phyloP scores from a whole-genome alignment of 1,139 yeast genomes.

The Geotrichum armillariae region DNA sequence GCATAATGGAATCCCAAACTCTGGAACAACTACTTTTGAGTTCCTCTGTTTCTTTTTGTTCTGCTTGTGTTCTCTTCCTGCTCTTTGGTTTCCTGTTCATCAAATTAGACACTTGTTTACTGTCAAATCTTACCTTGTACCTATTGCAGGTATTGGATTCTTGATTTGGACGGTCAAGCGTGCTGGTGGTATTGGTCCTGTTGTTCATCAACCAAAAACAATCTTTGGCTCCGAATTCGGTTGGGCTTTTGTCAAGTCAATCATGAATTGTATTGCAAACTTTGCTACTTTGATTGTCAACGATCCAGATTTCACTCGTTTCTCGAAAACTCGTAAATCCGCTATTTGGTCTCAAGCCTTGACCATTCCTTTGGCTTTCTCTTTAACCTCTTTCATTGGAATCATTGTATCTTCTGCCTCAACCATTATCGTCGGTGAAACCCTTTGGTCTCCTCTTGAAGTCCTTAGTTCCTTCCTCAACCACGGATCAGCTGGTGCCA shows the following conservation, averaged over 20 bases:
- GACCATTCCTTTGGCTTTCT: slow-evolving; percentile 74
- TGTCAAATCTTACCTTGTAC: slow-evolving; percentile 71
- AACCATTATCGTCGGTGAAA: slow-evolving; percentile 61
- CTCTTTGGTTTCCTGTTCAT: slow-evolving; percentile 80
- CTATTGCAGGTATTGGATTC: slow-evolving; percentile 78
- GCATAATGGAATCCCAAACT: slow-evolving; percentile 48
- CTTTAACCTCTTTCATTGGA: slow-evolving; percentile 82
- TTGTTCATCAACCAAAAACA: slow-evolving; percentile 52
- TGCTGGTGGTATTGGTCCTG: slow-evolving; percentile 73
- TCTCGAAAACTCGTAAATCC: slow-evolving; percentile 57
- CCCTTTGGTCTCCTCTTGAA: slow-evolving; percentile 86
- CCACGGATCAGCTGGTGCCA: slow-evolving; percentile 61
- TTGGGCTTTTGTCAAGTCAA: slow-evolving; percentile 81
- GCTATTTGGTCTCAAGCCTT: slow-evolving; percentile 56
- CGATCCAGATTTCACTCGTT: slow-evolving; percentile 88
- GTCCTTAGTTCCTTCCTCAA: slow-evolving; percentile 67
- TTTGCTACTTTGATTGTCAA: slow-evolving; percentile 85
- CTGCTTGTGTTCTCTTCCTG: slow-evolving; percentile 76
- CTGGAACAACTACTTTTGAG: slow-evolving; percentile 63
- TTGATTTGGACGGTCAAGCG: slow-evolving; percentile 77
- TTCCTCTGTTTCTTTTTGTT: slow-evolving; percentile 75
- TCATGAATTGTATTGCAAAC: slow-evolving; percentile 79
- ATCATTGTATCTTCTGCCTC: slow-evolving; percentile 85
- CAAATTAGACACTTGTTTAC: slow-evolving; percentile 79
- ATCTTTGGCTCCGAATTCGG: slow-evolving; percentile 60